phyloP scores from a whole-genome alignment of 2,329 filamentous ascomycete genomes.

The Calycina herbarum region DNA sequence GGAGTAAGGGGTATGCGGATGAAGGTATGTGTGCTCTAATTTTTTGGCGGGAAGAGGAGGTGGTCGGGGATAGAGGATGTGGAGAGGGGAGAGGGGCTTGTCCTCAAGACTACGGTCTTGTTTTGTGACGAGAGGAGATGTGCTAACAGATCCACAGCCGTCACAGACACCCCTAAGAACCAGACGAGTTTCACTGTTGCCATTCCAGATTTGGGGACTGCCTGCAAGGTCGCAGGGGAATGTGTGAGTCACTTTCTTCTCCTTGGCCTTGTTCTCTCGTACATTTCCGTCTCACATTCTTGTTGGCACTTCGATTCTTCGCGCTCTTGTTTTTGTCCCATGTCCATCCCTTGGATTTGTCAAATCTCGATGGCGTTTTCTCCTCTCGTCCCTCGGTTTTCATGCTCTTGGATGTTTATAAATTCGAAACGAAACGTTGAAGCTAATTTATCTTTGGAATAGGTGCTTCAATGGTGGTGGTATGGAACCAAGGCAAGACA shows the following conservation, averaged over 20 bases:
- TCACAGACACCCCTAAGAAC: slow-evolving; percentile 41
- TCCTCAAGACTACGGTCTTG: no score
- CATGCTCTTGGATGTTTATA: no score
- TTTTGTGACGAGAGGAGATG: neutral
- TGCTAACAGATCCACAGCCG: neutral
- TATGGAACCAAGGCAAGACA: slow-evolving; percentile 48
- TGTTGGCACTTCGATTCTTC: no score
- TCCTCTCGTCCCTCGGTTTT: no score
- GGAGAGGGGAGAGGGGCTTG: no score
- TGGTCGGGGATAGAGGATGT: neutral
- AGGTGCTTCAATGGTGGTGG: slow-evolving; percentile 58
- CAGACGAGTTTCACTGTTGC: slow-evolving; percentile 53
- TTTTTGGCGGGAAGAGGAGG: neutral
- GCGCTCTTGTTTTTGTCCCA: no score
- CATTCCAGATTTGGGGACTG: slow-evolving; percentile 53
- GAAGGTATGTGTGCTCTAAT: slow-evolving; percentile 33
- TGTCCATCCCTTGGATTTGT: no score
- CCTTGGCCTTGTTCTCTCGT: neutral
- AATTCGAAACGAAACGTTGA: no score
- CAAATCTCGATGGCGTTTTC: no score
- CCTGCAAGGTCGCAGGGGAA: slow-evolving; percentile 25
- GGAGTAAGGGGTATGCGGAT: slow-evolving; percentile 48
- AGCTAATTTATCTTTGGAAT: slow-evolving; percentile 43
- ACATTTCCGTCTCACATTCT: neutral
- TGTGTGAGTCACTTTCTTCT: slow-evolving; percentile 24